phyloP scores from a whole-genome alignment of 805 yeast species.

The Isabelozyma heimii region DNA sequence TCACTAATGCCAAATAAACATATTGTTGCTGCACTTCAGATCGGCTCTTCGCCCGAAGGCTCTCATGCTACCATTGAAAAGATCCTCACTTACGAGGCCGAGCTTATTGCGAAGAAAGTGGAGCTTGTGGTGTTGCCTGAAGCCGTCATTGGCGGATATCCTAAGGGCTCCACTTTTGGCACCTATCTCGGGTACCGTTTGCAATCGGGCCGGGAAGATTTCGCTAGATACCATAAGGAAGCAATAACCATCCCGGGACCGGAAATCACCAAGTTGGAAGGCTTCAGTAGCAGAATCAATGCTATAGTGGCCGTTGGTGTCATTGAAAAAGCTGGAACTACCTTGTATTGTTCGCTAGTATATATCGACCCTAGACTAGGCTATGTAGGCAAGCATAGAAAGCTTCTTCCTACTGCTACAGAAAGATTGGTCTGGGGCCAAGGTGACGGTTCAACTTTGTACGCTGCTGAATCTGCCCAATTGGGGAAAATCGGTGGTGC shows the following conservation, averaged over 20 bases:
- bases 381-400: constrained; percentile 38
- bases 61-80: constrained; percentile 35
- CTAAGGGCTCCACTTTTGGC: constrained; percentile 43
- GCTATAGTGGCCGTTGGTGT: constrained; percentile 39
- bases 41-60: constrained; percentile 38
- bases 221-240: constrained; percentile 29
- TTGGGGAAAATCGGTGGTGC: constrained; percentile 41
- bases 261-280: constrained; percentile 31
- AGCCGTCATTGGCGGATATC: constrained; percentile 46
- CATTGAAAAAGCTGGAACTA: constrained; percentile 33
- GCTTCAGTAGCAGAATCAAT: constrained; percentile 27
- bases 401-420: constrained; percentile 43
- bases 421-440: constrained; percentile 46
- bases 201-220: constrained; percentile 41
- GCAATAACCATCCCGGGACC: constrained; percentile 34
- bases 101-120: constrained; percentile 26
- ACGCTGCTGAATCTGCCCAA: constrained; percentile 27
- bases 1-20: constrained; percentile 7
- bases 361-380: constrained; percentile 38
- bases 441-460: constrained; percentile 46
- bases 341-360: constrained; percentile 40
- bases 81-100: constrained; percentile 35
- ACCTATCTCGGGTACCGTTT: constrained; percentile 41
- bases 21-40: constrained; percentile 42
- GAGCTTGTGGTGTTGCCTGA: constrained; percentile 45